Percentiles rank a stretch among this genome's conserved stretches.
These are phyloP conservation scores for Crucibulum laeve DNA, from an alignment of 768 basidiomycete genomes.

Conservation along the genomic window DNA sequence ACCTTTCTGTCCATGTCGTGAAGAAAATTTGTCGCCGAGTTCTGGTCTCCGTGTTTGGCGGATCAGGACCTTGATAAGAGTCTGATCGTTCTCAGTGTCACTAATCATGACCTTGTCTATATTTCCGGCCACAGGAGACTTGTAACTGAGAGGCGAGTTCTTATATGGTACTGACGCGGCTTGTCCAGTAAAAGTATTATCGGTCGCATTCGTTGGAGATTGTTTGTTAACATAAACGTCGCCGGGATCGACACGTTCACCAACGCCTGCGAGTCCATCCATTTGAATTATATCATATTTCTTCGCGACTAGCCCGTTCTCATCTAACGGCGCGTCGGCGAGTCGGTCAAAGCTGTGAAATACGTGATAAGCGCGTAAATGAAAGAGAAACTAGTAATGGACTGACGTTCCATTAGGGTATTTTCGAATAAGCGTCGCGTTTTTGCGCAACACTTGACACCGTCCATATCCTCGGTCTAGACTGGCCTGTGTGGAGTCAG, in stretches of 20 bases:
- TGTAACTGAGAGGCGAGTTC: slow-evolving; percentile 89
- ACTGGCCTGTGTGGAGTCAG: slow-evolving; percentile 60
- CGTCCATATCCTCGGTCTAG: slow-evolving; percentile 96
- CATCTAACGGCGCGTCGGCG: slow-evolving; percentile 86
- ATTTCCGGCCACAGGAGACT: slow-evolving; percentile 88
- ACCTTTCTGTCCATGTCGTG: slow-evolving; percentile 97
- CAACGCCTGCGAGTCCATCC: slow-evolving; percentile 93
- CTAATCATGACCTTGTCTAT: slow-evolving; percentile 98
- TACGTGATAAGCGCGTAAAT: slow-evolving; percentile 7
- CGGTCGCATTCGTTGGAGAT: slow-evolving; percentile 89
- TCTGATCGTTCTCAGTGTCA: slow-evolving; percentile 95
- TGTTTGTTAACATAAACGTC: slow-evolving; percentile 98
- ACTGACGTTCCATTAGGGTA: slow-evolving; percentile 97
- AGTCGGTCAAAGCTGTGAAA: slow-evolving; percentile 79
- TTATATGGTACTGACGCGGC: slow-evolving; percentile 84
- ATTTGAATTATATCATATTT: slow-evolving; percentile 88
- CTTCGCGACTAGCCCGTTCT: slow-evolving; percentile 73
- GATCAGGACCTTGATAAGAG: slow-evolving; percentile 94
- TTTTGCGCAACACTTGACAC: slow-evolving; percentile 96
- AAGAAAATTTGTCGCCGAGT: slow-evolving; percentile 98
- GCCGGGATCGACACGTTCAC: slow-evolving; percentile 88
- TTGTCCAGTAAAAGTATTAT: slow-evolving; percentile 84
- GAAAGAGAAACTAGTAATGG: slow-evolving; percentile 3
- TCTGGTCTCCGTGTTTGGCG: slow-evolving; percentile 96
- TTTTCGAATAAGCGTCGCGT: slow-evolving; percentile 88